Base-by-base conservation (phyloP, 345 rosid genomes). In the Gossypium ekmanianum region DNA sequence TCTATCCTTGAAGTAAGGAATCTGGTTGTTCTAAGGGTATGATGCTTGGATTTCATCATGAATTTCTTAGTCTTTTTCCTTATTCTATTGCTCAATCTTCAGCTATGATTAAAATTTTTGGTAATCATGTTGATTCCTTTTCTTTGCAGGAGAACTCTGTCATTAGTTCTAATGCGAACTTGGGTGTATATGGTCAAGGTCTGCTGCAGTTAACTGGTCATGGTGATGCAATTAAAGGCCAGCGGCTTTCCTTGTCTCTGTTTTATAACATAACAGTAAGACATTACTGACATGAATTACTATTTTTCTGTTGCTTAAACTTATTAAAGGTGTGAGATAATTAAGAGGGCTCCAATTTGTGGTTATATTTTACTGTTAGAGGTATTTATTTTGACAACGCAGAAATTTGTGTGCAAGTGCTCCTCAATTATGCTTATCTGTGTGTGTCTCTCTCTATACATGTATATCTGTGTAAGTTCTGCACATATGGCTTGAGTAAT, bases 191-290 rank as follows among this genome's bases (percentile, higher is more conserved):
- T 85, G 99, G 99, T 75, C 99, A 95, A 85, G 99, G 99, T 71
- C 83, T 91, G 75, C 80, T 95, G 79, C 78, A 77, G 76, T 85
- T 93, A 79, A 88, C 89, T 10, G 99, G 99, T 74, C 86, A 56
- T 73, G 97, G 99, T 73, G 97, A 95, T 85, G 92, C 90, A 81
- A 91, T 95, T 87, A 89, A 80, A 83, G 92, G 91, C 90, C 99
- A 93, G 83, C 85, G 97, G 77, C 97, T 95, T 79, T 91, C 93
- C 41, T 81, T 95, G 72, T 92, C 99, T 83, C 91, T 88, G 66
- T 95, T 95, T 82, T 95, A 93, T 82, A 95, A 93, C 80, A 86
- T 95, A 77, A 91, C 98, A 71, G 99, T 95, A 87, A 93, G 97
- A 70, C 64, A 56, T 77, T 75, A 48, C 51, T 7, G 34, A 20